Conservation (phyloP, 176 grass and related monocot species). For the Eragrostis nindensis region DNA sequence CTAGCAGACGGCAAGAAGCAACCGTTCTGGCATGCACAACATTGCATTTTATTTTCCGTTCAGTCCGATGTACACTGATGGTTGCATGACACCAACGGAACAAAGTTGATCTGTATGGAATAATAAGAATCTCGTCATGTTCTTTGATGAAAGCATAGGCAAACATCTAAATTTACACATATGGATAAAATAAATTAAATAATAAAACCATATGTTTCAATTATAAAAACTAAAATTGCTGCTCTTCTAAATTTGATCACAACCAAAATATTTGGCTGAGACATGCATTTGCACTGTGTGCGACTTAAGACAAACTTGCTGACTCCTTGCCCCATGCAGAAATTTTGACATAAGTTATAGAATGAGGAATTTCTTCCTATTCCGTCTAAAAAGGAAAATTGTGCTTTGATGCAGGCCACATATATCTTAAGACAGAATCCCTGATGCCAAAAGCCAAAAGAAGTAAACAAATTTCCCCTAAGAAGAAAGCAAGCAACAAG, state of each 20-base stretch:
- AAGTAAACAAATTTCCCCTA: neutral
- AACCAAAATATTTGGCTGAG: neutral
- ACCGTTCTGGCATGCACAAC: conserved; percentile 2
- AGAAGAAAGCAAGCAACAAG: conserved; percentile 29
- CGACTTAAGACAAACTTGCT: conserved; percentile 13
- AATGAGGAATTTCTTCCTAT: neutral
- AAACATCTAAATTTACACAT: conserved; percentile 21
- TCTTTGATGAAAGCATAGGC: conserved; percentile 25
- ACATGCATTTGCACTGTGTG: conserved; percentile 9
- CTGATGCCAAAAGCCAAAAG: neutral
- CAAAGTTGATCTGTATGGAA: conserved; percentile 42
- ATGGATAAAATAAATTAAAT: neutral
- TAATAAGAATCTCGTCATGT: conserved; percentile 16
- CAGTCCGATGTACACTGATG: conserved; percentile 12
- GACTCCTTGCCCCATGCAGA: conserved; percentile 1
- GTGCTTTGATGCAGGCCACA: neutral
- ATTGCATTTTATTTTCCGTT: conserved; percentile 26
- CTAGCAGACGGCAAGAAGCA: conserved; percentile 28
- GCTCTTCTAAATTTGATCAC: neutral
- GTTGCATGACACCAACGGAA: conserved; percentile 21
- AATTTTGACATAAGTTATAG: neutral
- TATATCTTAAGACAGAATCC: neutral
- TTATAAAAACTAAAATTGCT: neutral
- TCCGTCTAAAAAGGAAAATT: conserved; percentile 24
- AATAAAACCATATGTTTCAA: conserved; percentile 10